Percentiles rank a stretch among this genome's conserved stretches.
phyloP scores from a whole-genome alignment of 2,329 filamentous ascomycete species.

The Phialophora chinensis region DNA sequence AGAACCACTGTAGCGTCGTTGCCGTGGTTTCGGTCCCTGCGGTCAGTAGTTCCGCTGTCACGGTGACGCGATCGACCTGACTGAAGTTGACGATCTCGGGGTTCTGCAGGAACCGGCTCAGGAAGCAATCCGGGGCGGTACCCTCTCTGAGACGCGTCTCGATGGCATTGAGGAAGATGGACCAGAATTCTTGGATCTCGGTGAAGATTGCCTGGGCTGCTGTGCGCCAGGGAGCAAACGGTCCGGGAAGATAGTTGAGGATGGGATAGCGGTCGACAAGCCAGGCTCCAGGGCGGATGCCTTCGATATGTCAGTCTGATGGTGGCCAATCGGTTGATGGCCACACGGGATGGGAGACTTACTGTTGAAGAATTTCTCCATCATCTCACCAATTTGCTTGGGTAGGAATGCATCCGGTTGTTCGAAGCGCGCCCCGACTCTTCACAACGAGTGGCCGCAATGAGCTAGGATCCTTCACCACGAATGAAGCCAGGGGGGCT shows the following conservation, averaged over 20 bases:
- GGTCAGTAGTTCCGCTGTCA: conserved; percentile 16
- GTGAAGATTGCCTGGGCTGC: conserved; percentile 1
- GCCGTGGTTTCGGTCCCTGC: conserved; percentile 20
- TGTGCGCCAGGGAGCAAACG: conserved; percentile 18
- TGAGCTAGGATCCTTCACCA: neutral
- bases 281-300: conserved; percentile 49
- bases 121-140: conserved; percentile 21
- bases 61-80: conserved; percentile 7
- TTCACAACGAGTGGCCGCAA: neutral
- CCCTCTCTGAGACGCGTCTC: conserved; percentile 10
- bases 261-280: conserved; percentile 55
- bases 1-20: conserved; percentile 20
- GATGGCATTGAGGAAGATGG: conserved; percentile 12
- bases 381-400: conserved; percentile 9
- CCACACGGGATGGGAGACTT: neutral
- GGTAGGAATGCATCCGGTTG: conserved; percentile 15
- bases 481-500: neutral
- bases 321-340: neutral
- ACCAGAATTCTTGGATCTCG: conserved; percentile 12
- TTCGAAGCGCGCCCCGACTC: conserved; percentile 14
- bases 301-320: neutral
- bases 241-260: conserved; percentile 49
- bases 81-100: conserved; percentile 5
- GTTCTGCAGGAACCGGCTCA: conserved; percentile 11
- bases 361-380: conserved; percentile 19